These are phyloP conservation scores for Cinnamomum micranthum DNA, from an alignment of 164 flowering plant genomes.

Conservation along the genomic window DNA sequence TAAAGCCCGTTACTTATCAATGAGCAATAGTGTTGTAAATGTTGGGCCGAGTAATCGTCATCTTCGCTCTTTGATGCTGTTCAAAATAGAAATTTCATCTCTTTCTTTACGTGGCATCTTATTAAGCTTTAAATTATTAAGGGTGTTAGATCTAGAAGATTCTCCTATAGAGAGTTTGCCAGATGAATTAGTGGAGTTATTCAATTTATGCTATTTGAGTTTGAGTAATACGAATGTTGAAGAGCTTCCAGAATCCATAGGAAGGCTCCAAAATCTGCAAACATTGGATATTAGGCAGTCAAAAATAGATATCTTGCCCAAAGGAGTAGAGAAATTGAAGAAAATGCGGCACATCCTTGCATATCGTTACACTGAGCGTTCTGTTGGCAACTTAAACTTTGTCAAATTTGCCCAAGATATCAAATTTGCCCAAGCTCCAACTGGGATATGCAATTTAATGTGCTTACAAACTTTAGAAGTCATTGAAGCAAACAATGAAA, in stretches of 20 bases:
- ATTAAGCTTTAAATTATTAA: slow-evolving; percentile 1
- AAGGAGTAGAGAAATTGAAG: not conserved
- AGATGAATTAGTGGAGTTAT: not conserved
- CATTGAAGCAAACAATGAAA: not conserved
- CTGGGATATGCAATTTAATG: not conserved
- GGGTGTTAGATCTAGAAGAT: not conserved
- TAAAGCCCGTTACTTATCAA: slow-evolving; percentile 2
- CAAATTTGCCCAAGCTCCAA: not conserved
- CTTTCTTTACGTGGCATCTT: not conserved
- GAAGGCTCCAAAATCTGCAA: not conserved
- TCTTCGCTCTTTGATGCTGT: not conserved
- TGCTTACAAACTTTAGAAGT: not conserved
- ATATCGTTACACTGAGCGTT: not conserved
- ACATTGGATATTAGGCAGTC: not conserved
- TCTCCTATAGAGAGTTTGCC: not conserved
- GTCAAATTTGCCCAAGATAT: too few species aligned
- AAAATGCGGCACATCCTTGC: not conserved
- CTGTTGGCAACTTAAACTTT: not conserved
- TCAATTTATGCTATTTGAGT: not conserved
- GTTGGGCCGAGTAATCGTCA: too few species aligned
- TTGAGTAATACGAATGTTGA: not conserved
- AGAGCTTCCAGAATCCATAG: not conserved
- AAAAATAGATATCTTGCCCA: not conserved
- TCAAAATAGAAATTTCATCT: not conserved
- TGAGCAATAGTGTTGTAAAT: not conserved